Evolutionary conservation across 495 filamentous ascomycete species (phyloP).

Genomic region (Friedmanniomyces simplex): DNA sequence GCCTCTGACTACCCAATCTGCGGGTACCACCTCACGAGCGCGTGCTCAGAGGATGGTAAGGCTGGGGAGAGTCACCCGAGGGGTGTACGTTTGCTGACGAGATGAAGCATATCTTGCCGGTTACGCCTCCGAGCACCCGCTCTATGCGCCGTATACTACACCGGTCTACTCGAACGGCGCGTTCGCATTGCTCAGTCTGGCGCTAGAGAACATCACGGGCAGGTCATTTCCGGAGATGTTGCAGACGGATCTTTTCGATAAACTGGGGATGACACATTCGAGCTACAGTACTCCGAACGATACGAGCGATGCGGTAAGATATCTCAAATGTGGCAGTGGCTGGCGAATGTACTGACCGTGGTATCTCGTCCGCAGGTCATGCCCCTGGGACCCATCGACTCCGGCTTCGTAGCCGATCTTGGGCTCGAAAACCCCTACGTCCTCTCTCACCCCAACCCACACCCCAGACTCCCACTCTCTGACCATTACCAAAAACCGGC

Average conservation of each 20-base stretch:
- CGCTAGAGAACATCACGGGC: slow-evolving; percentile 44
- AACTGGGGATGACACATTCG: slow-evolving; percentile 16
- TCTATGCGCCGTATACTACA: slow-evolving; percentile 38
- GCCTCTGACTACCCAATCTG: slow-evolving; percentile 8
- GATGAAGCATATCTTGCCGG: slow-evolving; percentile 50
- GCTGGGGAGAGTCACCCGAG: no score
- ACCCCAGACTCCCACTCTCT: no score
- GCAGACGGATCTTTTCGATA: slow-evolving; percentile 25
- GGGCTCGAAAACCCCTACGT: slow-evolving; percentile 19
- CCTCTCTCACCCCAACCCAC: no score
- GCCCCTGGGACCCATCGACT: slow-evolving; percentile 10
- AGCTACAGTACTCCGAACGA: slow-evolving; percentile 5
- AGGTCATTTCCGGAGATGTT: slow-evolving; percentile 38
- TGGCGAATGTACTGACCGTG: no score
- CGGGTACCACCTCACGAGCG: slow-evolving; percentile 7
- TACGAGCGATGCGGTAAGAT: neutral
- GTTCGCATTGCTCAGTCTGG: slow-evolving; percentile 44
- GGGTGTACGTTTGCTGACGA: no score
- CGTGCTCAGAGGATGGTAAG: slow-evolving; percentile 23
- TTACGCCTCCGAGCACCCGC: slow-evolving; percentile 37
- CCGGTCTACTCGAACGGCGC: slow-evolving; percentile 49
- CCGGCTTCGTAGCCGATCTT: slow-evolving; percentile 10
- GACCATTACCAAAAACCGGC: slow-evolving; percentile 4
- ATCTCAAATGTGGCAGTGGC: no score
- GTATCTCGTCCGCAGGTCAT: neutral